phyloP scores from a whole-genome alignment of 495 filamentous ascomycete species.

The Saxophila tyrrhenica region DNA sequence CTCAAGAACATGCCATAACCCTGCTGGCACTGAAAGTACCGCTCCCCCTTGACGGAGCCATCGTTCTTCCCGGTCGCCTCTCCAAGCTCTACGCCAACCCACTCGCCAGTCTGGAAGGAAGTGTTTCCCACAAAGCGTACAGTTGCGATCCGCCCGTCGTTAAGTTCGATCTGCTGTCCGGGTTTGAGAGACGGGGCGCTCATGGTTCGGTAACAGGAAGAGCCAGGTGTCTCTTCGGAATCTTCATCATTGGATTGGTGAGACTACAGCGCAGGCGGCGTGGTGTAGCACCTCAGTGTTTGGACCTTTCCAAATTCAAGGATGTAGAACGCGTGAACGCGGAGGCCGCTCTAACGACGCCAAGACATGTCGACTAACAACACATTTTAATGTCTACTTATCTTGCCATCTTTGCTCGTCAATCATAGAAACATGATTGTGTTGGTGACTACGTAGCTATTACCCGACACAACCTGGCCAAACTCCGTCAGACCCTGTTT shows the following conservation, averaged over 20 bases:
- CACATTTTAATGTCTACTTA: too few relatives aligned
- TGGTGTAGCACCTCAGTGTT: too few relatives aligned
- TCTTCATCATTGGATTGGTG: too few relatives aligned
- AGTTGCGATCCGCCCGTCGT: slow-evolving; percentile 62
- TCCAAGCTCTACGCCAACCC: slow-evolving; percentile 84
- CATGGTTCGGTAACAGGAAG: slow-evolving; percentile 4
- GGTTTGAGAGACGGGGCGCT: slow-evolving; percentile 28
- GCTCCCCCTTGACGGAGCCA: slow-evolving; percentile 74
- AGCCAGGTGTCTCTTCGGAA: not conserved
- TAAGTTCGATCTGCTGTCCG: slow-evolving; percentile 56
- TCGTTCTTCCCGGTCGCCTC: slow-evolving; percentile 86
- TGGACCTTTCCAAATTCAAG: not conserved
- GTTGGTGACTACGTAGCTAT: too few relatives aligned
- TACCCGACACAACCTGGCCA: not conserved
- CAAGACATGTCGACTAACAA: too few relatives aligned
- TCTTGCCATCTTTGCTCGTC: too few relatives aligned
- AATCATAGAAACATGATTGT: too few relatives aligned
- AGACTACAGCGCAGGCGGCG: too few relatives aligned
- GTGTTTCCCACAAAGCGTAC: slow-evolving; percentile 74
- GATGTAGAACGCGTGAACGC: not conserved
- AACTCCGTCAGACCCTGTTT: not conserved
- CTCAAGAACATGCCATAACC: slow-evolving; percentile 83
- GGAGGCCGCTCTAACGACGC: not conserved
- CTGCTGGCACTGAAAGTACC: slow-evolving; percentile 79
- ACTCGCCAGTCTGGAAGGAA: slow-evolving; percentile 67